These are phyloP conservation scores for Sporothrix sp. DNA, from an alignment of 2,329 filamentous ascomycete genomes.

Conservation along the genomic window DNA sequence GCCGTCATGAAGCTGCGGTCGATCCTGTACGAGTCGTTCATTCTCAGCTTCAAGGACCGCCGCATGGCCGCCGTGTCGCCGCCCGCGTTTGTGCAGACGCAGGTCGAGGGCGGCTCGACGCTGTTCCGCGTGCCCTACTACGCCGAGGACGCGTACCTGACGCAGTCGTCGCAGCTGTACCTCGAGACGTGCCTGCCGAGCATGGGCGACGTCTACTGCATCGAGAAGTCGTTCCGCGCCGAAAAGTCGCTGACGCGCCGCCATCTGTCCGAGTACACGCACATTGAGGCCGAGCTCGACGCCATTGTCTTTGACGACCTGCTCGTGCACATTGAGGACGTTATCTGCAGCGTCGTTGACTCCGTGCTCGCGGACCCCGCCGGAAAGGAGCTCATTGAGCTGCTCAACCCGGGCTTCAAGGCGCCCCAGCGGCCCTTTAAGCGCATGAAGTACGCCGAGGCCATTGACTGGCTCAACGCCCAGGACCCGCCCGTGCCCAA, in stretches of 20 bases:
- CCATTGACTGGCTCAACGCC: constrained; percentile 86
- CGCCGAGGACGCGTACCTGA: constrained; percentile 78
- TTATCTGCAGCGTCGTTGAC: constrained; percentile 80
- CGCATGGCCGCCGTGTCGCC: constrained; percentile 76
- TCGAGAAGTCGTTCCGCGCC: constrained; percentile 96
- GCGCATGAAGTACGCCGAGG: constrained; percentile 90
- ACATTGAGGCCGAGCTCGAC: constrained; percentile 92
- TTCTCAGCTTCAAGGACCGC: constrained; percentile 65
- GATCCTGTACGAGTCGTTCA: constrained; percentile 71
- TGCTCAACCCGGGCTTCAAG: constrained; percentile 85
- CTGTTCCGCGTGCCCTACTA: constrained; percentile 64
- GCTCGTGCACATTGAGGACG: constrained; percentile 72
- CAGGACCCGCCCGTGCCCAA: constrained; percentile 74
- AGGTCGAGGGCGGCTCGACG: constrained; percentile 86
- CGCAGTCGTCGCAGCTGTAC: constrained; percentile 94
- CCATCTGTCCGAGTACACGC: constrained; percentile 88
- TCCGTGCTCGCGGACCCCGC: constrained; percentile 62
- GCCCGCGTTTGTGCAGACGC: constrained; percentile 85
- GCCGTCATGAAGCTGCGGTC: constrained; percentile 80
- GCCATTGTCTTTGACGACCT: constrained; percentile 91
- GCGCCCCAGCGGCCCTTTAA: constrained; percentile 76
- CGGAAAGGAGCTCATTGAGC: constrained; percentile 63
- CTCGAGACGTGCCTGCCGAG: constrained; percentile 89
- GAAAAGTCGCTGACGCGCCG: constrained; percentile 92
- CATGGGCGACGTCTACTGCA: constrained; percentile 92